Conservation (phyloP, 305 asterid species). For the Plantago coronopus region DNA sequence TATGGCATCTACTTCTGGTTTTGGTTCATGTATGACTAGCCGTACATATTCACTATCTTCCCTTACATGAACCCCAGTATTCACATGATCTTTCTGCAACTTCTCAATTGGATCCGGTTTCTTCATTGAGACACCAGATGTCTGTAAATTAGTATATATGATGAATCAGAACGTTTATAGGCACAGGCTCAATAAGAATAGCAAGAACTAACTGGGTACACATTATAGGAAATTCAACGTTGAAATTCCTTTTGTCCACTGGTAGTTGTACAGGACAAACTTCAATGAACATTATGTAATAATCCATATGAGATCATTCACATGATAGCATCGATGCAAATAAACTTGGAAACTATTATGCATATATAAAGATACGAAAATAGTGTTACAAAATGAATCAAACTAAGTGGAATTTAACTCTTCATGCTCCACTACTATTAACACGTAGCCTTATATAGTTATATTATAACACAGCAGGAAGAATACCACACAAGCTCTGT, state of each 20-base stretch:
- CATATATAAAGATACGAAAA: no score
- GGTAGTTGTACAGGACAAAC: background rate
- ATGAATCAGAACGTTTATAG: slow-evolving; percentile 14
- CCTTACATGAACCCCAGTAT: slow-evolving; percentile 33
- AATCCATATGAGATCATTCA: no score
- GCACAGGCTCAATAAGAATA: background rate
- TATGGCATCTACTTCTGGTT: slow-evolving; percentile 32
- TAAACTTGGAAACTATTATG: no score
- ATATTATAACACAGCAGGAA: no score
- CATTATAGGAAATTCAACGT: slow-evolving; percentile 5
- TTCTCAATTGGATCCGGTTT: slow-evolving; percentile 49
- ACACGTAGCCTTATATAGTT: no score
- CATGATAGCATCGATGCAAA: no score
- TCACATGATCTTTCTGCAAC: slow-evolving; percentile 35
- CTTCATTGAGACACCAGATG: slow-evolving; percentile 50
- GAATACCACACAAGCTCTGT: no score
- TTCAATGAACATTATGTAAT: background rate
- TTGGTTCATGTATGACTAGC: slow-evolving; percentile 46
- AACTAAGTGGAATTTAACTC: no score
- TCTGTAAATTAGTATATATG: slow-evolving; percentile 33
- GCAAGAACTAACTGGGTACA: background rate
- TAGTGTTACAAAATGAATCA: no score
- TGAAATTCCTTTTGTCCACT: background rate
- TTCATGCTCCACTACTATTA: no score
- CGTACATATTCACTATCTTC: slow-evolving; percentile 74